Evolutionary conservation across 1,139 yeast species (phyloP).

Genomic region (Hyphopichia pseudoburtonii): DNA sequence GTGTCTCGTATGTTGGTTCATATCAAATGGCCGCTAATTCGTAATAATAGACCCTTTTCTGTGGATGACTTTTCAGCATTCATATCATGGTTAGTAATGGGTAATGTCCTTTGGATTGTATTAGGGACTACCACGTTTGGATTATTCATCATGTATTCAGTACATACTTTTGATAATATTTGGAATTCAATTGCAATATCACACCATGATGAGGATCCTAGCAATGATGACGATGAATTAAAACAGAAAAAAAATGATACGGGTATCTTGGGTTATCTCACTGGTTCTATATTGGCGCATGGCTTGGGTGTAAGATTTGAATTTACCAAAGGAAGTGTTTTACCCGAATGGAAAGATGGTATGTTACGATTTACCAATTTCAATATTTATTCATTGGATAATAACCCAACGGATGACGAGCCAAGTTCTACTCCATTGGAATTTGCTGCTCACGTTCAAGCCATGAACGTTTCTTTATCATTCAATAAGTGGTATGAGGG

Average conservation of each 20-base stretch:
- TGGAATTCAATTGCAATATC: slow-evolving; percentile 20
- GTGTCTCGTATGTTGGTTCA: slow-evolving; percentile 48
- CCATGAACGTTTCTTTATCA: slow-evolving; percentile 58
- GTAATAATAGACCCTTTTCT: slow-evolving; percentile 51
- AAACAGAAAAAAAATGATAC: slow-evolving; percentile 15
- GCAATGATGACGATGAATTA: slow-evolving; percentile 13
- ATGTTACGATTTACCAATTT: slow-evolving; percentile 60
- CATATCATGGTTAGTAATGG: slow-evolving; percentile 56
- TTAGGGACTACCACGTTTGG: slow-evolving; percentile 68
- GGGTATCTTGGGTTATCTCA: slow-evolving; percentile 32
- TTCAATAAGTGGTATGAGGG: slow-evolving; percentile 72
- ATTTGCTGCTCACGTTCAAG: slow-evolving; percentile 47
- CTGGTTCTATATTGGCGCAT: slow-evolving; percentile 38
- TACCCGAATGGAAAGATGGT: slow-evolving; percentile 58
- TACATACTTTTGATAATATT: slow-evolving; percentile 41
- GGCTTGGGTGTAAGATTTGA: slow-evolving; percentile 40
- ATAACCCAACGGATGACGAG: slow-evolving; percentile 12
- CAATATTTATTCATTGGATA: slow-evolving; percentile 26
- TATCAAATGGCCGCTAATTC: slow-evolving; percentile 57
- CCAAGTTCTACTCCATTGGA: slow-evolving; percentile 15
- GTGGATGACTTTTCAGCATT: slow-evolving; percentile 58
- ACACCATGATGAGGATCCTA: slow-evolving; percentile 4
- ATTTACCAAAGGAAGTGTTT: slow-evolving; percentile 35
- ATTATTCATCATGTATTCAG: slow-evolving; percentile 48
- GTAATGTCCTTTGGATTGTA: slow-evolving; percentile 57